Conservation (phyloP, 1,284 basidiomycete genomes). For the Hemileccinum hortonii region DNA sequence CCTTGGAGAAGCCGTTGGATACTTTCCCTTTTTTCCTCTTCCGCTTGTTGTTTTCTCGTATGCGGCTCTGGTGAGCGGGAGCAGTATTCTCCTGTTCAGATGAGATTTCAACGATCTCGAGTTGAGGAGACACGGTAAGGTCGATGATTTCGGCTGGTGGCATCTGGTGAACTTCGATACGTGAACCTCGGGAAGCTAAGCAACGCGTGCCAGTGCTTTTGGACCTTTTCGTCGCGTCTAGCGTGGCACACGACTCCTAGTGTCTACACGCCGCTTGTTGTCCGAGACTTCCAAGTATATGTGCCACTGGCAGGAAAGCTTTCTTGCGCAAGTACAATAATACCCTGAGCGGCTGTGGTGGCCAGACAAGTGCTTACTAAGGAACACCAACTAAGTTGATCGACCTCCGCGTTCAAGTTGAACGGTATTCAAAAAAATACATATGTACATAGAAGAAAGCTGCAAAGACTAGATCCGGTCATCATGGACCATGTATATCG, state of each 20-base stretch:
- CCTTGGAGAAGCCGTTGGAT: slow-evolving; percentile 11
- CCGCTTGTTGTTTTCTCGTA: slow-evolving; percentile 17
- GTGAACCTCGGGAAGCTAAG: not conserved
- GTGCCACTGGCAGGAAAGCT: too few relatives aligned
- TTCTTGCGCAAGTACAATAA: too few relatives aligned
- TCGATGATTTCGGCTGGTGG: slow-evolving; percentile 28
- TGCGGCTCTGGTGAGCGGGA: not conserved
- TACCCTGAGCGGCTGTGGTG: too few relatives aligned
- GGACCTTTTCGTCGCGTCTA: not conserved
- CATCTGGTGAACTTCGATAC: slow-evolving; percentile 20
- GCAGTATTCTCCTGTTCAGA: slow-evolving; percentile 21
- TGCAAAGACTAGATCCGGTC: not conserved
- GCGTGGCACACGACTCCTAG: not conserved
- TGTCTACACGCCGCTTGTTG: too few relatives aligned
- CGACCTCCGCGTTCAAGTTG: too few relatives aligned
- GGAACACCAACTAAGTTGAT: too few relatives aligned
- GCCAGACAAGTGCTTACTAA: too few relatives aligned
- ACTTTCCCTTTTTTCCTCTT: slow-evolving; percentile 20
- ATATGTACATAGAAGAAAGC: slow-evolving; percentile 3
- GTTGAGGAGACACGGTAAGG: slow-evolving; percentile 29
- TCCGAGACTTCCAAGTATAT: too few relatives aligned
- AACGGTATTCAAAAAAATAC: too few relatives aligned
- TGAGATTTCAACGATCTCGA: slow-evolving; percentile 31
- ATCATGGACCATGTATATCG: not conserved
- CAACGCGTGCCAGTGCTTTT: not conserved